Percentiles rank a stretch among this genome's conserved stretches.
Evolutionary conservation across 768 basidiomycete genomes (phyloP).

Genomic region (Mycena indigotica): DNA sequence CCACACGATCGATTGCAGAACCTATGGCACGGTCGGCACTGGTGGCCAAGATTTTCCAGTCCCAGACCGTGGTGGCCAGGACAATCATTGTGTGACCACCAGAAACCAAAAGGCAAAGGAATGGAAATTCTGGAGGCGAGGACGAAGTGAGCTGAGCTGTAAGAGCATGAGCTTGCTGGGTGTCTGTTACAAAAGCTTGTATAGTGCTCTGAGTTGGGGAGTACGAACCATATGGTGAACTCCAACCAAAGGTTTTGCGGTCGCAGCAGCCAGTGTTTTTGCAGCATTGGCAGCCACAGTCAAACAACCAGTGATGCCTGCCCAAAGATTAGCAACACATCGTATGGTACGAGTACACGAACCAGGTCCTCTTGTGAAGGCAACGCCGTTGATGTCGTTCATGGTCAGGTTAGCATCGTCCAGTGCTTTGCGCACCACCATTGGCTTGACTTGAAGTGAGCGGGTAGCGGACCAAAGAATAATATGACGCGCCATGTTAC

Average conservation of each 20-base stretch:
- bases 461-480: too few relatives aligned
- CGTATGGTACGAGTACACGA: constrained; percentile 6
- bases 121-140: constrained; percentile 69
- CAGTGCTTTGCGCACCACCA: constrained; percentile 70
- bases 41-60: constrained; percentile 72
- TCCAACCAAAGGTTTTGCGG: constrained; percentile 79
- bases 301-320: constrained; percentile 81
- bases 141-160: constrained; percentile 70
- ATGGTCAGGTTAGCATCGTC: constrained; percentile 60
- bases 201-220: constrained; percentile 7
- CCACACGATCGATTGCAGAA: constrained; percentile 81
- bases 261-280: constrained; percentile 79
- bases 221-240: constrained; percentile 89
- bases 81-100: constrained; percentile 95
- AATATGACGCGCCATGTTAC: constrained; percentile 59
- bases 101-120: constrained; percentile 84
- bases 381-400: constrained; percentile 78
- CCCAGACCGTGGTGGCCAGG: constrained; percentile 58
- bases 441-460: constrained; percentile 51
- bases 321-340: background rate
- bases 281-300: constrained; percentile 79
- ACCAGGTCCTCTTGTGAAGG: constrained; percentile 90
- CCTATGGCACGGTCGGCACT: constrained; percentile 79
- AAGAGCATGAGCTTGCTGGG: constrained; percentile 90
- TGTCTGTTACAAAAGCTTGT: too few relatives aligned